Evolutionary conservation across 768 basidiomycete species (phyloP).

Genomic region (Mycena sanguinolenta): DNA sequence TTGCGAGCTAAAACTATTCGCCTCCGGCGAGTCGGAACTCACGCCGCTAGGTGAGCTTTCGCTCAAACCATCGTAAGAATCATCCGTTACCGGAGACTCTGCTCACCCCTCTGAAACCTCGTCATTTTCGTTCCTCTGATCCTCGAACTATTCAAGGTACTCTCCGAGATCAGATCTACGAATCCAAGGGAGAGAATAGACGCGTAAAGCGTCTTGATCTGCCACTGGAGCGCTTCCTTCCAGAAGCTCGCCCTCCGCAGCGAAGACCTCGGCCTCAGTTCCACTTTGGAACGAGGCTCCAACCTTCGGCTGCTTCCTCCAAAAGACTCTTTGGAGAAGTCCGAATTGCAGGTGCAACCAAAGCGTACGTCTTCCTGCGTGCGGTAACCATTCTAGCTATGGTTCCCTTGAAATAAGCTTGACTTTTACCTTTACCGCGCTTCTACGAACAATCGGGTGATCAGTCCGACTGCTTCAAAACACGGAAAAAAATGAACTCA

Average conservation of each 20-base stretch:
- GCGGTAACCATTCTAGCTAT: conserved; percentile 11
- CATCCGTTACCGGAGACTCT: neutral
- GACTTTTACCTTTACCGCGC: neutral
- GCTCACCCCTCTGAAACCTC: neutral
- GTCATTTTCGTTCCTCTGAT: neutral
- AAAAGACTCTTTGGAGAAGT: conserved; percentile 11
- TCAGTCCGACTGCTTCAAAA: conserved; percentile 31
- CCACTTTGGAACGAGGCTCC: conserved; percentile 2
- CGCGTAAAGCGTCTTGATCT: conserved; percentile 16
- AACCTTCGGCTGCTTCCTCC: conserved; percentile 24
- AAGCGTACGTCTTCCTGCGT: conserved; percentile 10
- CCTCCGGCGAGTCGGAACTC: conserved; percentile 11
- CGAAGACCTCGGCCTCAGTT: neutral
- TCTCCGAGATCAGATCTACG: conserved; percentile 6
- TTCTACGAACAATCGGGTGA: conserved; percentile 23
- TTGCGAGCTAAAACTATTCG: neutral
- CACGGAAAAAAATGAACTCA: conserved; percentile 28
- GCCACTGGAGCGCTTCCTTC: neutral
- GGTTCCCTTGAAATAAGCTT: conserved; percentile 9
- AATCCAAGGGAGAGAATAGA: conserved; percentile 6
- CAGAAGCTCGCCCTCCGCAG: conserved; percentile 24
- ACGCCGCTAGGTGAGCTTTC: too few relatives aligned
- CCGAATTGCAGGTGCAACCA: conserved; percentile 14
- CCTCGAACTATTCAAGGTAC: neutral
- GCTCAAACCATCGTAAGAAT: neutral